Evolutionary conservation across 2,329 filamentous ascomycete species (phyloP).

Genomic region (Lojkania enalia): DNA sequence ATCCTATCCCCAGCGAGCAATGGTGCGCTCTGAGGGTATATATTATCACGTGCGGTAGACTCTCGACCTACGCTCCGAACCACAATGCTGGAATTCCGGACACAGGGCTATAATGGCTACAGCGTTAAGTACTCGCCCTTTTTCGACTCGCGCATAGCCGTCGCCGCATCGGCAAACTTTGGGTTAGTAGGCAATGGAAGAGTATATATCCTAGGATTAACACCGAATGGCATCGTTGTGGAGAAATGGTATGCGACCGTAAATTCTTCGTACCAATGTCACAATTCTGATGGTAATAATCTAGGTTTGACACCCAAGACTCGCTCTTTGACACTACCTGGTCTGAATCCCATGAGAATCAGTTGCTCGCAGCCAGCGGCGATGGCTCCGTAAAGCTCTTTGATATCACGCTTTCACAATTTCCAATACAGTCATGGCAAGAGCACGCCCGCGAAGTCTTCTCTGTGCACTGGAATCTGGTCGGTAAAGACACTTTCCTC

Average conservation of each 20-base stretch:
- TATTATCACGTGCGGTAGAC: too few relatives aligned
- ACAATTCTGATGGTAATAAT: neutral
- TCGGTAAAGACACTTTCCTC: conserved; percentile 86
- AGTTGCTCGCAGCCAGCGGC: conserved; percentile 84
- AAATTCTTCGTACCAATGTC: neutral
- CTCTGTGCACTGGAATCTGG: conserved; percentile 87
- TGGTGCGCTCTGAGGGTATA: too few relatives aligned
- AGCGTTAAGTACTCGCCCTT: conserved; percentile 98
- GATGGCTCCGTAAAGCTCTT: conserved; percentile 96
- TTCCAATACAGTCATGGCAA: conserved; percentile 88
- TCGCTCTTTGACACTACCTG: conserved; percentile 92
- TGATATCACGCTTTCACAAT: conserved; percentile 78
- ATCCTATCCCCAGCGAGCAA: too few relatives aligned
- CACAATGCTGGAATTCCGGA: conserved; percentile 89
- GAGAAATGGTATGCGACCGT: conserved; percentile 69
- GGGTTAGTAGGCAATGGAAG: conserved; percentile 95
- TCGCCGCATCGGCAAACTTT: conserved; percentile 91
- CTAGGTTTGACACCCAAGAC: conserved; percentile 93
- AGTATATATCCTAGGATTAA: conserved; percentile 81
- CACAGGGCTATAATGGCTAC: conserved; percentile 92
- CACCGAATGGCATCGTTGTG: conserved; percentile 78
- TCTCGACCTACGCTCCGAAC: too few relatives aligned
- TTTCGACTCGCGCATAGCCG: conserved; percentile 91
- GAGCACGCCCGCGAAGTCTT: conserved; percentile 95
- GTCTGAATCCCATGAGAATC: conserved; percentile 96